Conservation (phyloP, 2,329 filamentous ascomycete species). For the Ambrosiella xylebori region DNA sequence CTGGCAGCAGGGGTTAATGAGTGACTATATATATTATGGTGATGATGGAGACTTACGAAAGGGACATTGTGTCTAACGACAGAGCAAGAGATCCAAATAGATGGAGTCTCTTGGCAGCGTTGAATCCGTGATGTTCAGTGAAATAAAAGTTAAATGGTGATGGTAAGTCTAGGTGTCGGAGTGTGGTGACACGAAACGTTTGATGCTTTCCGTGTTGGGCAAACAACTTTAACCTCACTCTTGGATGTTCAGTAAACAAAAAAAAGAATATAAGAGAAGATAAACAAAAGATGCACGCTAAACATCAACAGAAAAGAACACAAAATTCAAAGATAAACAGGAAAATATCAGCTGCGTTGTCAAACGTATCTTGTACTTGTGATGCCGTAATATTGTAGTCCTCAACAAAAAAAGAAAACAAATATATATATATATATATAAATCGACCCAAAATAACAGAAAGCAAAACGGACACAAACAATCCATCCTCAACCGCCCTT, state of each 20-base stretch:
- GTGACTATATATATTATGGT: neutral
- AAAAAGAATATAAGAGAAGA: neutral
- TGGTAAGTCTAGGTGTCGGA: neutral
- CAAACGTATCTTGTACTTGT: neutral
- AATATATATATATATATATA: no score
- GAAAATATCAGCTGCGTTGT: neutral
- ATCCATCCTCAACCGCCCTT: no score
- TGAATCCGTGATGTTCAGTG: neutral
- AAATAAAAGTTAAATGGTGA: neutral
- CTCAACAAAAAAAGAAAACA: no score
- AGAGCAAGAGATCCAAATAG: neutral
- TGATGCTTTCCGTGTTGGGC: no score
- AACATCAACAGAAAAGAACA: neutral
- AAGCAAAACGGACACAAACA: no score
- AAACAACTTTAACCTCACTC: no score
- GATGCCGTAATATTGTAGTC: no score
- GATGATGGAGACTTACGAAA: neutral
- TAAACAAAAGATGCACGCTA: neutral
- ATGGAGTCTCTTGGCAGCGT: neutral
- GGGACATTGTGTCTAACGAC: neutral
- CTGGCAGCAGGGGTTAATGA: neutral
- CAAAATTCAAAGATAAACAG: neutral
- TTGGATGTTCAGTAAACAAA: neutral
- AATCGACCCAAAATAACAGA: no score
- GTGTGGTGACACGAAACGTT: neutral